phyloP scores from a whole-genome alignment of 306 rosid genomes.

The Malus asiatica region DNA sequence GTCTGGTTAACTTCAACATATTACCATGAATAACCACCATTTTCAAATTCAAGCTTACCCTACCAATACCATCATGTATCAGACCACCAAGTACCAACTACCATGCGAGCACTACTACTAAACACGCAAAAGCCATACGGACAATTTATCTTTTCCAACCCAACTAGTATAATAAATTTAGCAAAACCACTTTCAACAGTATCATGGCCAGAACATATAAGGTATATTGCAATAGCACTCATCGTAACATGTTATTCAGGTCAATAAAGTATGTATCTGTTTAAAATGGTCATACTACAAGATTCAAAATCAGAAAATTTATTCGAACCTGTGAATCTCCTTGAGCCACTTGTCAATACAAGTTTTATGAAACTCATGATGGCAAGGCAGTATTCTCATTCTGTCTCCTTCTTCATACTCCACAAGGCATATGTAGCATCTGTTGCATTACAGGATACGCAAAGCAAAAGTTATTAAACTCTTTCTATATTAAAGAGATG shows the following conservation, averaged over 20 bases:
- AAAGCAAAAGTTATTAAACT: slow-evolving; percentile 2
- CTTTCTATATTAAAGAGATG: not conserved
- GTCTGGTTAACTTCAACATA: not conserved
- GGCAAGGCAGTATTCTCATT: slow-evolving; percentile 85
- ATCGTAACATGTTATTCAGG: not conserved
- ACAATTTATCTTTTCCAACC: not conserved
- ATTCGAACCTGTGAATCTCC: slow-evolving; percentile 86
- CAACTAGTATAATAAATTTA: not conserved
- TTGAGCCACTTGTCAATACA: slow-evolving; percentile 98
- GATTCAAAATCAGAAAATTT: not conserved
- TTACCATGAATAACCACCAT: not conserved
- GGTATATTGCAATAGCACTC: not conserved
- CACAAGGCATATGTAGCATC: slow-evolving; percentile 98
- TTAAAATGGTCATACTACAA: not conserved
- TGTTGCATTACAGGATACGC: slow-evolving; percentile 21
- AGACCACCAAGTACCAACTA: not conserved
- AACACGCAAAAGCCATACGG: not conserved
- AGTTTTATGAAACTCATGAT: slow-evolving; percentile 80
- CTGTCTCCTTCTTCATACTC: slow-evolving; percentile 96
- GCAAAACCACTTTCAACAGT: not conserved
- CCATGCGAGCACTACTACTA: not conserved
- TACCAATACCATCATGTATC: not conserved
- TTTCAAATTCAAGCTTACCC: not conserved
- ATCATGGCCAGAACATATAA: not conserved
- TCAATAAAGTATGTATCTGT: not conserved